Evolutionary conservation across 805 yeast genomes (phyloP), one percentile per base, ranked within the genome.

Genomic region (Wilhelminamyces savonicus): DNA sequence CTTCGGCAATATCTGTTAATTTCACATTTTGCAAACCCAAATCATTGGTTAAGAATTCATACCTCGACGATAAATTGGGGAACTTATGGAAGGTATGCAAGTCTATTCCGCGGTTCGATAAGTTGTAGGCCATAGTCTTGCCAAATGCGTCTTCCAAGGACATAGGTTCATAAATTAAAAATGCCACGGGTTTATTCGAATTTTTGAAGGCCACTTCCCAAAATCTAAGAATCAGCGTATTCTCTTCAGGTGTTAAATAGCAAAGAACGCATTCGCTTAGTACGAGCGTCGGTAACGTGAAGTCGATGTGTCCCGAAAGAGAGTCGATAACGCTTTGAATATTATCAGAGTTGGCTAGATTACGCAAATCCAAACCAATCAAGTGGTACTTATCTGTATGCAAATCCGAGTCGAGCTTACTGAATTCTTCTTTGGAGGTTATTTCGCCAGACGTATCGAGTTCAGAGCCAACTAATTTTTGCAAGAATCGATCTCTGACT

Each of bases 251-350:
- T 4, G 69, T 60, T 37, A 82, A 44, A 48, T 82, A 82, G 47
- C 94, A 83, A 21, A 83, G 56, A 21, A 84, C 84, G 54, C 92
- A 83, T 49, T 82, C 94, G 37, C 84, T 74, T 13, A 82, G 48
- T 3, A 83, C 52, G 11, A 83, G 44, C 0, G 92, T 82, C 7
- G 84, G 83, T 3, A 53, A 22, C 2, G 44, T 23, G 7, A 43
- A 29, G 36, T 66, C 59, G 20, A 69, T 35, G 13, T 46, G 40
- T 6, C 31, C 18, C 12, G 48, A 37, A 18, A 44, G 27, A n/a
- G 29, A 21, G 4, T 20, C 29, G 9, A 14, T 8, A n/a, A n/a
- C n/a, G n/a, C n/a, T n/a, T n/a, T n/a, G 14, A 20, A 23, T 11
- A 12, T 21, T 21, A 11, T 22, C 33, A 9, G 20, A 47, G 4